phyloP scores from a whole-genome alignment of 768 basidiomycete species.

The Lactifluus subvellereus region DNA sequence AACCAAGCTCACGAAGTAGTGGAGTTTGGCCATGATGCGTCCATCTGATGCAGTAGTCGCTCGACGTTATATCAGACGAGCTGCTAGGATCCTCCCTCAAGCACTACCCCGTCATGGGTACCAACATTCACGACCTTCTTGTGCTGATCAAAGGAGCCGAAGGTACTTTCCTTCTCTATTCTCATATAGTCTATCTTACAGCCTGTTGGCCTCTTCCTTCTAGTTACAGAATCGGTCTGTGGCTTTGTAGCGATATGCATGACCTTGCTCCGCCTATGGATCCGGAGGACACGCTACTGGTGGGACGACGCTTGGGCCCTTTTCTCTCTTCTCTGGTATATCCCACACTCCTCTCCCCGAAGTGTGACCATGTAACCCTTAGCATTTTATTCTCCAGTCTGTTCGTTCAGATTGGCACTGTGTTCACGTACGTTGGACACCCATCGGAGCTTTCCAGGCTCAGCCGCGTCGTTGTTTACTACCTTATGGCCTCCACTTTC shows the following conservation, averaged over 20 bases:
- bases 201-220: background rate
- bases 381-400: conserved; percentile 12
- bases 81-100: background rate
- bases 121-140: conserved; percentile 18
- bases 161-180: background rate
- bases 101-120: conserved; percentile 13
- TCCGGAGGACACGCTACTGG: conserved; percentile 27
- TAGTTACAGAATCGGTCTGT: conserved; percentile 28
- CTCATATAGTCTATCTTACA: background rate
- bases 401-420: conserved; percentile 25
- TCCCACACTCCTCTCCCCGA: background rate
- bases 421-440: conserved; percentile 27
- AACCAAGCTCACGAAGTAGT: background rate
- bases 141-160: conserved; percentile 23
- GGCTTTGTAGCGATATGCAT: conserved; percentile 26
- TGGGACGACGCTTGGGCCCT: conserved; percentile 30
- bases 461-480: conserved; percentile 27
- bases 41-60: background rate
- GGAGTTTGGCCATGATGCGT: background rate
- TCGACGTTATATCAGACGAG: background rate
- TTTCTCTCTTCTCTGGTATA: conserved; percentile 25
- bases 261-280: conserved; percentile 25
- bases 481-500: conserved; percentile 28
- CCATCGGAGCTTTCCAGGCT: conserved; percentile 19
- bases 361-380: background rate